Base-by-base conservation (phyloP, 768 basidiomycete genomes). In the Tylopilus balloui region DNA sequence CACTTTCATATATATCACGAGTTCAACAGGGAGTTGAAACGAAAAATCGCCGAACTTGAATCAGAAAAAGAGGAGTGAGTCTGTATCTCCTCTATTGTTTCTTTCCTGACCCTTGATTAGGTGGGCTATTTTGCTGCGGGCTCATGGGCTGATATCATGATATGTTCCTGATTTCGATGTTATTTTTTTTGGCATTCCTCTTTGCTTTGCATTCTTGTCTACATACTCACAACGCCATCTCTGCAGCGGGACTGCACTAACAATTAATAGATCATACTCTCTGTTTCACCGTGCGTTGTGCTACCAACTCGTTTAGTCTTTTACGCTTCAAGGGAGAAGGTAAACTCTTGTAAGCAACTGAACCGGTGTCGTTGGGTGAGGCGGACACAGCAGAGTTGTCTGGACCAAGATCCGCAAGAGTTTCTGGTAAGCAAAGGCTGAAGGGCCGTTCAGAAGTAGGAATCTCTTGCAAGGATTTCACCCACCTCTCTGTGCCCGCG, bases 61-160 rank as follows among this genome's bases (percentile, higher is more conserved):
- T 69, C 83, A 57, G 84, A 92, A 65, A 79, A 80, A 50, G 86
- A 90, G 66, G 86, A 92, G 88, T 93, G 63, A 58, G 86, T 75
- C 12, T 6, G 11, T 34, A 19, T 37, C 27, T 27, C 43, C 34
- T 27, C 28, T n/a, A 35, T 12, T 29, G 6, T 12, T 42, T 25
- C 42, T 25, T 7, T 5, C 19, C 53, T 65, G 32, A 67, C 49
- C 11, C 39, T 42, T 21, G 29, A 53, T 47, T 28, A 90, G 88
- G 64, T 89, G 86, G 84, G 79, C 77, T 44, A 73, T 74, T 42
- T 69, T 90, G 48, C 73, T 89, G 47, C 73, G 71, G 24, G 61
- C 63, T 24, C 76, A 72, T 57, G 73, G 73, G 49, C 64, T 76
- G 28, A 75, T 78, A 57, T 64, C 74, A 48, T 64, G 46, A 60